phyloP scores from a whole-genome alignment of 495 filamentous ascomycete genomes.

The Penicillium subrubescens region DNA sequence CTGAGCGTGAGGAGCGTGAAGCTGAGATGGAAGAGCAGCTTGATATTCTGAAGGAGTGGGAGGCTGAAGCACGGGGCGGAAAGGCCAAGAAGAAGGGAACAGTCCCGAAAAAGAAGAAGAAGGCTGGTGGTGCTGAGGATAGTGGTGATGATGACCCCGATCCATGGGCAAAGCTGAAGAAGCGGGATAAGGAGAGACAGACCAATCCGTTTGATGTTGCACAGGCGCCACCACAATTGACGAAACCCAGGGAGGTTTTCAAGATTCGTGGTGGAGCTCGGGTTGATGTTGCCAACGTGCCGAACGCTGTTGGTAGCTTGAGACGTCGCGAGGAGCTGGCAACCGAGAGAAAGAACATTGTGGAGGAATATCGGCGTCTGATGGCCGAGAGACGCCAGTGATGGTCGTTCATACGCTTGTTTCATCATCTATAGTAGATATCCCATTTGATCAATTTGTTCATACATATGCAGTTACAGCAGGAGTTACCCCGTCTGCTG shows the following conservation, averaged over 20 bases:
- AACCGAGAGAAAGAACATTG: constrained; percentile 69
- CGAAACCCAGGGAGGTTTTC: constrained; percentile 66
- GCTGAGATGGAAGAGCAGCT: constrained; percentile 52
- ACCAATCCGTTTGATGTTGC: constrained; percentile 74
- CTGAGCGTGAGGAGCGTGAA: constrained; percentile 62
- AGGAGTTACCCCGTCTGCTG: constrained; percentile 19
- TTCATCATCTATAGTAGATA: constrained; percentile 14
- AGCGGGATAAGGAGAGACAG: constrained; percentile 57
- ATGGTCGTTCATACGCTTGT: neutral
- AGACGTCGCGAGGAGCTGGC: constrained; percentile 80
- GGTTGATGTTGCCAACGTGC: constrained; percentile 74
- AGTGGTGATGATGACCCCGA: constrained; percentile 60
- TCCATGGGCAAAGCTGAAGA: constrained; percentile 76
- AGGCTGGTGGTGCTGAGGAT: constrained; percentile 41
- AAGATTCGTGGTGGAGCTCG: constrained; percentile 66
- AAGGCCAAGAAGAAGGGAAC: constrained; percentile 58
- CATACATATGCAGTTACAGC: constrained; percentile 29
- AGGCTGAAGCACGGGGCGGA: constrained; percentile 47
- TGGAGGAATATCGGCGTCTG: constrained; percentile 79
- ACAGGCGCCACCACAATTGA: constrained; percentile 77
- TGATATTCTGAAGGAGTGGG: constrained; percentile 52
- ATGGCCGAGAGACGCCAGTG: constrained; percentile 67
- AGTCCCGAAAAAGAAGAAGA: constrained; percentile 39
- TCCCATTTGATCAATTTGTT: constrained; percentile 21
- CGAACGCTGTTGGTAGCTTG: constrained; percentile 76